Evolutionary conservation across 148 eudicot genomes (phyloP).

Genomic region (Rhododendron henanense): DNA sequence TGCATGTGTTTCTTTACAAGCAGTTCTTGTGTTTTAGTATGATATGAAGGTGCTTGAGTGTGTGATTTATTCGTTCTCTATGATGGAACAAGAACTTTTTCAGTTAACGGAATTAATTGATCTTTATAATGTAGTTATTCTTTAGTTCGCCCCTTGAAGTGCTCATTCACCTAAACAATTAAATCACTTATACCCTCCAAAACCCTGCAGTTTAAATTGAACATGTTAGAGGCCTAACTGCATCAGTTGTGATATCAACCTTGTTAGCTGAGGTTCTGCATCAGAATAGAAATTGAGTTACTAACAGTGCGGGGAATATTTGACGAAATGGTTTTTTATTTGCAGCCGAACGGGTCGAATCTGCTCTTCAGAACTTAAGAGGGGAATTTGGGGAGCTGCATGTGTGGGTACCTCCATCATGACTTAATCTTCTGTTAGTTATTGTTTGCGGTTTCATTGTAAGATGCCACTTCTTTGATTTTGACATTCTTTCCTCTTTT

Average conservation of each 20-base stretch:
- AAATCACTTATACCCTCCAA: neutral
- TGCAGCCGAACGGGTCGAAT: slow-evolving; percentile 75
- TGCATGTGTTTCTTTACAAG: neutral
- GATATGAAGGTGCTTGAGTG: neutral
- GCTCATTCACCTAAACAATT: neutral
- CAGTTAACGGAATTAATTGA: neutral
- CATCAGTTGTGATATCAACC: neutral
- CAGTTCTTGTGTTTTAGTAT: neutral
- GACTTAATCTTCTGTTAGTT: slow-evolving; percentile 13
- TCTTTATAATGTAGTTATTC: neutral
- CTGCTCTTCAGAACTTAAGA: slow-evolving; percentile 58
- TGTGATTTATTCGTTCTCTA: neutral
- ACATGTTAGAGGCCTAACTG: neutral
- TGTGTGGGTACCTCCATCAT: slow-evolving; percentile 94
- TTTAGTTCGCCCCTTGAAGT: neutral
- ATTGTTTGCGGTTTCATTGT: neutral
- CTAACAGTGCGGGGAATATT: neutral
- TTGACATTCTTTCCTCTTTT: neutral
- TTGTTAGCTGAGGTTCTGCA: neutral
- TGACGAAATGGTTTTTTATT: neutral
- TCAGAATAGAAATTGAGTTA: neutral
- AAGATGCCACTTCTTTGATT: slow-evolving; percentile 8
- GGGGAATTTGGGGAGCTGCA: slow-evolving; percentile 76
- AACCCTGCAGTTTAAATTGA: neutral
- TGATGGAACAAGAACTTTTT: neutral